Evolutionary conservation across 1,284 basidiomycete genomes (phyloP).

Genomic region (Rhodofomes roseus): DNA sequence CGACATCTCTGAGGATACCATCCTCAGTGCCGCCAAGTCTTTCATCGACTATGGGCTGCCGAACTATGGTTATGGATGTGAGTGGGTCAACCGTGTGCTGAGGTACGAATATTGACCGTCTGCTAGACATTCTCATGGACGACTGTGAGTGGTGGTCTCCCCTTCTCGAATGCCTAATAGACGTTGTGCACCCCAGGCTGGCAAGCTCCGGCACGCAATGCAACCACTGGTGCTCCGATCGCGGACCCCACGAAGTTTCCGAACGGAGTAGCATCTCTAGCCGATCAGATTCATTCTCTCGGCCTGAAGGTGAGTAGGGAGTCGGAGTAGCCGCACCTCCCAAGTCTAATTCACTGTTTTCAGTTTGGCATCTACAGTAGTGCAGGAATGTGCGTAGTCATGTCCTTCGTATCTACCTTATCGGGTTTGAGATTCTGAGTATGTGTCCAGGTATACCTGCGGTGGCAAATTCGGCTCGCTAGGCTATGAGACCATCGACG

Average conservation of each 20-base stretch:
- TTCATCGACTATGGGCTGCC: slow-evolving; percentile 27
- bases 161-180: not conserved
- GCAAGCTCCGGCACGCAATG: slow-evolving; percentile 30
- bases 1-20: slow-evolving; percentile 30
- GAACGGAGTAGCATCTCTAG: slow-evolving; percentile 38
- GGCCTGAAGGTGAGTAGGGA: slow-evolving; percentile 35
- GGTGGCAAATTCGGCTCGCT: slow-evolving; percentile 41
- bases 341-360: not conserved
- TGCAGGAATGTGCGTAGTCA: slow-evolving; percentile 33
- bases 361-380: slow-evolving; percentile 46
- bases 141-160: slow-evolving; percentile 25
- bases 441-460: slow-evolving; percentile 34
- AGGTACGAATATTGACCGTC: not conserved
- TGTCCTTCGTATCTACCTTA: too few species aligned
- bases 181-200: slow-evolving; percentile 22
- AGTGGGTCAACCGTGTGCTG: slow-evolving; percentile 6
- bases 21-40: slow-evolving; percentile 29
- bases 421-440: too few species aligned
- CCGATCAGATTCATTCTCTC: slow-evolving; percentile 37
- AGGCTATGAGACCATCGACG: slow-evolving; percentile 44
- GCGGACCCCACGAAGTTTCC: slow-evolving; percentile 40
- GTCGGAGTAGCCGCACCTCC: not conserved
- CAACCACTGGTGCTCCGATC: slow-evolving; percentile 27
- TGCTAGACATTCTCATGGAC: slow-evolving; percentile 31
- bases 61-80: slow-evolving; percentile 31